Percentiles rank a stretch among this genome's conserved stretches.
Evolutionary conservation across 345 rosid species (phyloP).

Genomic region (Eutrema japonicum): DNA sequence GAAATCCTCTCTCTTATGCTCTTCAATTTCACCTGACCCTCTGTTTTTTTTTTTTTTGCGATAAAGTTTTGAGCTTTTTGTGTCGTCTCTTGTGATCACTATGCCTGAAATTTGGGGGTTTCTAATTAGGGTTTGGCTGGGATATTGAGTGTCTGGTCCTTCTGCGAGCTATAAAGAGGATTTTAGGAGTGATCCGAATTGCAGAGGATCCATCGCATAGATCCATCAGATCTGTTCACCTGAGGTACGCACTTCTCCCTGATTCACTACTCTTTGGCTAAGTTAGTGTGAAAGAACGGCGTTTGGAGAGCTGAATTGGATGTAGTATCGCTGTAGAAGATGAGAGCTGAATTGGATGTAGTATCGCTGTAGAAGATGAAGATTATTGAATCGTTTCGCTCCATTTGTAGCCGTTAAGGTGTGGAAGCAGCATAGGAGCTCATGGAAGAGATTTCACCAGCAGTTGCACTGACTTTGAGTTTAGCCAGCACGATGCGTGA

Average conservation of each 20-base stretch:
- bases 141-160: background rate
- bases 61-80: constrained; percentile 36
- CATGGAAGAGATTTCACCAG: constrained; percentile 85
- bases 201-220: constrained; percentile 34
- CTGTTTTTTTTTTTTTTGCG: constrained; percentile 16
- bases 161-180: background rate
- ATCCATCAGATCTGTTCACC: constrained; percentile 42
- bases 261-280: constrained; percentile 16
- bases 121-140: constrained; percentile 18
- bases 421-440: constrained; percentile 28
- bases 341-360: constrained; percentile 32
- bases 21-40: constrained; percentile 36
- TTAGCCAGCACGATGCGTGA: constrained; percentile 66
- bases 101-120: constrained; percentile 14
- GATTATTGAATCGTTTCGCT: background rate
- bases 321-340: constrained; percentile 9
- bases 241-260: constrained; percentile 35
- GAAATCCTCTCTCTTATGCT: constrained; percentile 6
- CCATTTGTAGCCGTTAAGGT: constrained; percentile 4
- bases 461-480: constrained; percentile 74
- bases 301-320: constrained; percentile 29
- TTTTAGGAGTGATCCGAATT: constrained; percentile 1
- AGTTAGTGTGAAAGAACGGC: background rate
- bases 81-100: constrained; percentile 13
- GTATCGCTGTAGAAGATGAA: constrained; percentile 13